Evolutionary conservation across 306 rosid genomes (phyloP).

Genomic region (Begonia masoniana): DNA sequence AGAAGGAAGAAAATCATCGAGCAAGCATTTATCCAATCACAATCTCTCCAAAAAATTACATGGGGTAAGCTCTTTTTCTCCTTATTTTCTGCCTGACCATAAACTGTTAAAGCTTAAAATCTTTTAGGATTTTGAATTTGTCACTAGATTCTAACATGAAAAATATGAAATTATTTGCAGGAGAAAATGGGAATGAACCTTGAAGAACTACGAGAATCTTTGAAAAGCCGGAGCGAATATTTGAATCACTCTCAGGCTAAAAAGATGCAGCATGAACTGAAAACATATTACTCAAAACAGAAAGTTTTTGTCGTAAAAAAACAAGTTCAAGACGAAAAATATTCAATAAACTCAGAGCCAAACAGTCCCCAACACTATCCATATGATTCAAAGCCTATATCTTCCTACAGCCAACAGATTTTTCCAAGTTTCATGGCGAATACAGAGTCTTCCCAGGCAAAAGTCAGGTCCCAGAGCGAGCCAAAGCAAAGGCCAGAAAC

Average conservation of each 20-base stretch:
- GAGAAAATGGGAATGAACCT: conserved; percentile 22
- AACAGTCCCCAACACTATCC: conserved; percentile 24
- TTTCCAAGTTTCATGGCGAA: conserved; percentile 61
- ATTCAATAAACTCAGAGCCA: conserved; percentile 15
- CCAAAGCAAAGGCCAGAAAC: conserved; percentile 62
- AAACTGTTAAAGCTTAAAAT: too few relatives aligned
- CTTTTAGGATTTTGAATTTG: too few relatives aligned
- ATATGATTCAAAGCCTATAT: conserved; percentile 16
- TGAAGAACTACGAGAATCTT: conserved; percentile 19
- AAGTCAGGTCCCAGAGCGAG: conserved; percentile 69
- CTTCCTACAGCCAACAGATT: conserved; percentile 21
- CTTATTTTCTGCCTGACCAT: not conserved
- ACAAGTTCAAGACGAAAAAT: conserved; percentile 15
- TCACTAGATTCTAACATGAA: not conserved
- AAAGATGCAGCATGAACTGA: conserved; percentile 20
- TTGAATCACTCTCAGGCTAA: conserved; percentile 24
- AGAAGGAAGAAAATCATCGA: conserved; percentile 13
- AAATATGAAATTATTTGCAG: conserved; percentile 18
- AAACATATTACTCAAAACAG: conserved; percentile 24
- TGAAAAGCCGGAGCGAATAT: conserved; percentile 40
- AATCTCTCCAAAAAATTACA: conserved; percentile 8
- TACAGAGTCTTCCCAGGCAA: conserved; percentile 66
- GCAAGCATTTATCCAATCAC: conserved; percentile 5
- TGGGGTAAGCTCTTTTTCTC: conserved; percentile 18
- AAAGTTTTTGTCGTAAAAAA: conserved; percentile 22